Percentiles rank a stretch among this genome's conserved stretches.
These are phyloP conservation scores for Primulina tabacum DNA, from an alignment of 257 asterid species.

Conservation along the genomic window DNA sequence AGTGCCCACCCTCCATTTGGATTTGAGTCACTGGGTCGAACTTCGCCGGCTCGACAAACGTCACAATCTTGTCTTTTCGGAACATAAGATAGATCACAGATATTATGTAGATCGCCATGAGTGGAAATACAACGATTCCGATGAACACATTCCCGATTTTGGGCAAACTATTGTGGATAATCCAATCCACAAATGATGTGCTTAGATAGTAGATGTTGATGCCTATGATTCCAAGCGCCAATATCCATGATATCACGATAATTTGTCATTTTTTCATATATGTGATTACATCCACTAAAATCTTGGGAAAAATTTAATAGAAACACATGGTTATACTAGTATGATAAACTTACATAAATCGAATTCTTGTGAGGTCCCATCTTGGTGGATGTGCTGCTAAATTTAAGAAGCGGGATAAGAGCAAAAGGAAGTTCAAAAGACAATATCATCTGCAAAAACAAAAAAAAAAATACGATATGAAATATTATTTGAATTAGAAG, in stretches of 20 bases:
- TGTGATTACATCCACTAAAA: no score
- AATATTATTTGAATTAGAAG: no score
- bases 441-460: constrained; percentile 65
- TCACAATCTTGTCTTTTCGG: constrained; percentile 62
- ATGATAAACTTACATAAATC: constrained; percentile 52
- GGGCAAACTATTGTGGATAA: constrained; percentile 55
- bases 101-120: constrained; percentile 59
- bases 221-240: constrained; percentile 79
- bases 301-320: background rate
- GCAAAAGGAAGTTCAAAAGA: constrained; percentile 83
- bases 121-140: constrained; percentile 69
- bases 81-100: constrained; percentile 75
- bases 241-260: constrained; percentile 70
- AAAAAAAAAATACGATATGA: no score
- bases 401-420: constrained; percentile 53
- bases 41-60: constrained; percentile 52
- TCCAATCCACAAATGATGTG: constrained; percentile 69
- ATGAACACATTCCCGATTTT: constrained; percentile 65
- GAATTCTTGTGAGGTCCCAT: constrained; percentile 72
- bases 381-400: constrained; percentile 49
- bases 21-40: constrained; percentile 32
- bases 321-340: background rate
- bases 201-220: constrained; percentile 75
- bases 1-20: constrained; percentile 46
- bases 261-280: constrained; percentile 31